These are phyloP conservation scores for Lenwebbia sp. DNA, from an alignment of 345 rosid genomes.

Conservation along the genomic window DNA sequence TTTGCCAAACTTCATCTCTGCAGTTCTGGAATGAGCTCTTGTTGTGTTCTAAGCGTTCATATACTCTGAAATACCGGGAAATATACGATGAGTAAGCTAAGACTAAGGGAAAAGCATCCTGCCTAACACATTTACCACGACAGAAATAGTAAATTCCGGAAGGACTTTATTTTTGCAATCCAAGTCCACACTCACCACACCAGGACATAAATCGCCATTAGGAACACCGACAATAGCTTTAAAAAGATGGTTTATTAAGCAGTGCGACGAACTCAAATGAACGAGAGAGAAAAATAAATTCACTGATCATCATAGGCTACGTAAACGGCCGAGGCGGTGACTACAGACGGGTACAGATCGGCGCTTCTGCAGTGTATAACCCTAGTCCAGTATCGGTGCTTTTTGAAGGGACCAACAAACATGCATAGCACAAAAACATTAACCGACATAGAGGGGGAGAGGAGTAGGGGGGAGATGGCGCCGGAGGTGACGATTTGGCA, in stretches of 20 bases:
- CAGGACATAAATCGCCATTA: too few relatives aligned
- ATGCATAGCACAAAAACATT: background rate
- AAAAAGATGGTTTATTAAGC: background rate
- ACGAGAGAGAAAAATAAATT: background rate
- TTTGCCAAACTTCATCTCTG: slow-evolving; percentile 55
- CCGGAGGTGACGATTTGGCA: background rate
- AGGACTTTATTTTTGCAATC: too few relatives aligned
- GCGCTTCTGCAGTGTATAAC: background rate
- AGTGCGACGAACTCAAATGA: background rate
- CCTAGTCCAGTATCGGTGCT: background rate
- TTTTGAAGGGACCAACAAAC: background rate
- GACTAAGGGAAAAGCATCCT: background rate
- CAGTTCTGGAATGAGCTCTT: background rate
- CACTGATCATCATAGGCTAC: background rate
- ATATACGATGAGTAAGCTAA: background rate
- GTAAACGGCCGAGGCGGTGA: background rate
- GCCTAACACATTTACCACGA: background rate
- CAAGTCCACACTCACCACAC: too few relatives aligned
- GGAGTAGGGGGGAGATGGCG: background rate
- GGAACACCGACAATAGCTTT: background rate
- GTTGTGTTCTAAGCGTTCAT: background rate
- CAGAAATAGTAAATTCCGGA: background rate
- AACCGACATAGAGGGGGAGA: background rate
- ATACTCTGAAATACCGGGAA: background rate
- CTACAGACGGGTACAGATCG: background rate